Percentiles rank a stretch among this genome's conserved stretches.
These are phyloP conservation scores for Gossypium thurberi DNA, from an alignment of 345 rosid genomes.

Conservation along the genomic window DNA sequence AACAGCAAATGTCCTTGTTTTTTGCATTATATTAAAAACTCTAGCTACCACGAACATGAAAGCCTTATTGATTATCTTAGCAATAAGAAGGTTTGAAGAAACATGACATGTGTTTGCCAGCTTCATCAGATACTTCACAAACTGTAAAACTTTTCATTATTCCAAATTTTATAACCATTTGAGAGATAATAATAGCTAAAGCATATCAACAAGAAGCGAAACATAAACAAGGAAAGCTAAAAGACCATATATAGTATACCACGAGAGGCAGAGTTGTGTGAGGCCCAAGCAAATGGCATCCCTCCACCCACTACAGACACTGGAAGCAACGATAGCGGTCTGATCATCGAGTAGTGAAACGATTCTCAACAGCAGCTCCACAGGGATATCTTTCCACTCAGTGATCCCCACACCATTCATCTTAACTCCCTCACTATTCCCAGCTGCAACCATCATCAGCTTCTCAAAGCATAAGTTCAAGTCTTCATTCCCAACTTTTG, in stretches of 20 bases:
- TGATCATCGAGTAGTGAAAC: slow-evolving; percentile 74
- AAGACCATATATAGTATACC: slow-evolving; percentile 32
- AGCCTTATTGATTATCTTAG: not conserved
- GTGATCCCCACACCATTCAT: slow-evolving; percentile 48
- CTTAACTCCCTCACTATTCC: slow-evolving; percentile 21
- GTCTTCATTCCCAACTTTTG: slow-evolving; percentile 35
- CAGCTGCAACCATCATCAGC: slow-evolving; percentile 43
- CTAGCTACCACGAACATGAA: not conserved
- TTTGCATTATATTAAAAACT: no score
- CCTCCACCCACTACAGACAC: slow-evolving; percentile 90
- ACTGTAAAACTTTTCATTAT: not conserved
- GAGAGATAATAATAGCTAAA: not conserved
- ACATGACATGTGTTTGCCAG: no score
- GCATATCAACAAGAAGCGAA: not conserved
- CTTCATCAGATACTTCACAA: no score
- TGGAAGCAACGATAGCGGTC: slow-evolving; percentile 67
- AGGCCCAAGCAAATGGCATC: slow-evolving; percentile 76
- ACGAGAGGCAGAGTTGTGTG: slow-evolving; percentile 68
- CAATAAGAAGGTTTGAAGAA: not conserved
- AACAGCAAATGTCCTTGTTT: not conserved
- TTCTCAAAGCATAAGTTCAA: slow-evolving; percentile 55
- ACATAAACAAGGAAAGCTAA: not conserved
- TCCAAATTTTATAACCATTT: not conserved
- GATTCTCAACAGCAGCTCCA: slow-evolving; percentile 69
- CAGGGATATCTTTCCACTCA: slow-evolving; percentile 88